Evolutionary conservation across 768 basidiomycete species (phyloP).

Genomic region (Mycena polygramma): DNA sequence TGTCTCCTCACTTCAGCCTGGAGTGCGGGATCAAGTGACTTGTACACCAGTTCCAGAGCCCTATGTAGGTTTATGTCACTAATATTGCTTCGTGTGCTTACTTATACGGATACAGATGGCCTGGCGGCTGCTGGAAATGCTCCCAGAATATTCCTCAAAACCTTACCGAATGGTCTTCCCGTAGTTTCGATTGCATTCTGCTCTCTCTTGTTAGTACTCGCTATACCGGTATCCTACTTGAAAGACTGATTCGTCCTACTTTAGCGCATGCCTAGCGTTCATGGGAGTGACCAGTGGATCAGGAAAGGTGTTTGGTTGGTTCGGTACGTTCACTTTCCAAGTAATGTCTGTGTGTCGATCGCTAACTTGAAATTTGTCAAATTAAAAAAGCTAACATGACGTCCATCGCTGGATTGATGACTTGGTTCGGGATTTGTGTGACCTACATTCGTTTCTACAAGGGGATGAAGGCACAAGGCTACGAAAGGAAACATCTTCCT

Average conservation of each 20-base stretch:
- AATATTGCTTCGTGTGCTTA: neutral
- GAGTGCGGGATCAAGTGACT: constrained; percentile 91
- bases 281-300: constrained; percentile 81
- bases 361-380: no score
- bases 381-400: constrained; percentile 70
- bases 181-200: constrained; percentile 78
- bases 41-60: constrained; percentile 90
- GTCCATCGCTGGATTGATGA: constrained; percentile 74
- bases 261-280: constrained; percentile 72
- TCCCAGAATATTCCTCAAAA: constrained; percentile 80
- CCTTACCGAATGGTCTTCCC: constrained; percentile 82
- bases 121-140: constrained; percentile 86
- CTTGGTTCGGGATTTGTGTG: constrained; percentile 82
- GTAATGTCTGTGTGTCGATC: no score
- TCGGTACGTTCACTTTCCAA: constrained; percentile 43
- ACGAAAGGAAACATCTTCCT: constrained; percentile 78
- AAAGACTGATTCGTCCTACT: neutral
- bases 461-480: constrained; percentile 87
- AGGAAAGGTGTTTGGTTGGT: constrained; percentile 84
- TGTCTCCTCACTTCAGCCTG: constrained; percentile 90
- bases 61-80: constrained; percentile 68
- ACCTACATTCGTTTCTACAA: constrained; percentile 87
- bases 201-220: constrained; percentile 59
- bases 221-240: neutral
- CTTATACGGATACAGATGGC: constrained; percentile 66